Evolutionary conservation across 176 grass and related monocot genomes (phyloP).

Genomic region (Coix lacrymajobi): DNA sequence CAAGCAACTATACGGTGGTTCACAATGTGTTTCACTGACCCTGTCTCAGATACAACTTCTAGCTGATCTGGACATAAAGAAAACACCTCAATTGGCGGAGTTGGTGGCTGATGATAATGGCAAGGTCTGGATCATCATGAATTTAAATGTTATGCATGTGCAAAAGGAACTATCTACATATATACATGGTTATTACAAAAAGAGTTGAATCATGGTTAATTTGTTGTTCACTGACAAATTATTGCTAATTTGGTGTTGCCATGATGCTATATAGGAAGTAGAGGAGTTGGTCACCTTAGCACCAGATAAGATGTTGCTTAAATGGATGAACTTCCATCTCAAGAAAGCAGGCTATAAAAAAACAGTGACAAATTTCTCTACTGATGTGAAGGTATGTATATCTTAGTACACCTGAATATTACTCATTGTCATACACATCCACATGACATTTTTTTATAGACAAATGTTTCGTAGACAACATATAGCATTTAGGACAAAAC

Average conservation of each 20-base stretch:
- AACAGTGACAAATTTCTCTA: slow-evolving; percentile 94
- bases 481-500: not conserved
- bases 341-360: slow-evolving; percentile 97
- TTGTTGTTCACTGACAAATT: not conserved
- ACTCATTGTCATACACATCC: not conserved
- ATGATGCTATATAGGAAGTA: slow-evolving; percentile 56
- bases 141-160: not conserved
- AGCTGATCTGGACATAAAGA: slow-evolving; percentile 89
- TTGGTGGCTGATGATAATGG: slow-evolving; percentile 70
- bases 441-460: not conserved
- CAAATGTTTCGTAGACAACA: not conserved
- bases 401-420: not conserved
- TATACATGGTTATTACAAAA: not conserved
- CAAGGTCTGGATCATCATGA: slow-evolving; percentile 26
- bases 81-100: slow-evolving; percentile 86
- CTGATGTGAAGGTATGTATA: slow-evolving; percentile 82
- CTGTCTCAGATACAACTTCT: slow-evolving; percentile 90
- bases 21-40: not conserved
- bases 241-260: slow-evolving; percentile 6
- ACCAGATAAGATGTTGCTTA: slow-evolving; percentile 95
- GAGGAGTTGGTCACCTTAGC: slow-evolving; percentile 83
- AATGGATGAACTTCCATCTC: slow-evolving; percentile 99
- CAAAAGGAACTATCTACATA: not conserved
- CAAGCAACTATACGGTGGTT: not conserved
- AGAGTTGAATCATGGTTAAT: not conserved